Percentiles rank a stretch among this genome's conserved stretches.
phyloP scores from a whole-genome alignment of 192 early-diverging fungal species.

The Lunasporangiospora selenospora region DNA sequence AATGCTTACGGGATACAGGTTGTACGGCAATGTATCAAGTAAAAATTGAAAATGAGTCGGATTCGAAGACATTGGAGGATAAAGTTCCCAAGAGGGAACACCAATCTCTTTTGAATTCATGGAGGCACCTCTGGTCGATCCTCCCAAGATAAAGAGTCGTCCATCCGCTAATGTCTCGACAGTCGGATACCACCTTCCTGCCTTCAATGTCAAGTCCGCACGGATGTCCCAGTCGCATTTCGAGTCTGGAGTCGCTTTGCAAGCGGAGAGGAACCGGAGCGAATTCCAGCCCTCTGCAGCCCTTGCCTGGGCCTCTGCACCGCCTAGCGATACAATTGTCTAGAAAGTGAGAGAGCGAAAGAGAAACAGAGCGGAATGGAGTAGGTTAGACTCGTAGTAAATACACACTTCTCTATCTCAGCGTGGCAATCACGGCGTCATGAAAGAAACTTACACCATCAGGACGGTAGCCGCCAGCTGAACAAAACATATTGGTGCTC shows the following conservation, averaged over 20 bases:
- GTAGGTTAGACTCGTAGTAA: no score
- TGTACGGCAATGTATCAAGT: conserved; percentile 53
- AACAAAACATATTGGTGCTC: conserved; percentile 58
- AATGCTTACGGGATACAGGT: conserved; percentile 46
- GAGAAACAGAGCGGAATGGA: no score
- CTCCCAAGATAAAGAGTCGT: conserved; percentile 57
- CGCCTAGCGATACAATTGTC: conserved; percentile 52
- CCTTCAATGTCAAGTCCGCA: conserved; percentile 28
- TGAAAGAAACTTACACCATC: conserved; percentile 54
- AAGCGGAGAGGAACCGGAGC: conserved; percentile 47
- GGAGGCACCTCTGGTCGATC: conserved; percentile 48
- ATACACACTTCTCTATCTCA: no score
- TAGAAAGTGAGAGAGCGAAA: no score
- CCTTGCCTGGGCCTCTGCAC: conserved; percentile 44
- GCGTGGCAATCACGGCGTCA: conserved; percentile 23
- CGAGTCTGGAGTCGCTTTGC: conserved; percentile 33
- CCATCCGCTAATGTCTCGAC: conserved; percentile 57
- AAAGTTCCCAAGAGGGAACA: conserved; percentile 49
- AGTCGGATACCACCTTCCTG: conserved; percentile 57
- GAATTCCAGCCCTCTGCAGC: conserved; percentile 52
- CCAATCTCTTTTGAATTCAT: conserved; percentile 52
- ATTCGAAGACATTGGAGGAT: conserved; percentile 49
- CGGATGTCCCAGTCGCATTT: conserved; percentile 53
- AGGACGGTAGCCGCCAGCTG: conserved; percentile 54
- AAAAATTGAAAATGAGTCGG: conserved; percentile 50